phyloP scores from a whole-genome alignment of 2,329 filamentous ascomycete genomes.

The Phialophora expanda region DNA sequence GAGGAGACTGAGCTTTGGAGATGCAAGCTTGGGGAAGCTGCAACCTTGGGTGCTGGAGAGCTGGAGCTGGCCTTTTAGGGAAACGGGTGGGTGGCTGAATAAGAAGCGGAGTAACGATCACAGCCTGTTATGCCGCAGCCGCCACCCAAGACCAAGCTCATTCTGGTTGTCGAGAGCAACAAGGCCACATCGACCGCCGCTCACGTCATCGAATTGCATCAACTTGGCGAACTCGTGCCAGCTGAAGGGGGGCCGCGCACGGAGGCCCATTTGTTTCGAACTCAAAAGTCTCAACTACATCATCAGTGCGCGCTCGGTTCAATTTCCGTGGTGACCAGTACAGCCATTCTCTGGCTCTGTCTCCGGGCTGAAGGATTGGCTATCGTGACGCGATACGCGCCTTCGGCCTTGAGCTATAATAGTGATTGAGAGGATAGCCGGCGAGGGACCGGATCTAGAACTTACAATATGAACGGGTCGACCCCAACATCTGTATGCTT shows the following conservation, averaged over 20 bases:
- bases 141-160: neutral
- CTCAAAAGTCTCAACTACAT: neutral
- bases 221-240: neutral
- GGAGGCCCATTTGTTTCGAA: neutral
- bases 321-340: neutral
- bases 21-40: constrained; percentile 23
- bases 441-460: too few relatives aligned
- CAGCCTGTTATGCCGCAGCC: neutral
- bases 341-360: too few relatives aligned
- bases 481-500: too few relatives aligned
- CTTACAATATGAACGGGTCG: too few relatives aligned
- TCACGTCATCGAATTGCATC: constrained; percentile 22
- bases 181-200: constrained; percentile 1
- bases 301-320: neutral
- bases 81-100: constrained; percentile 19
- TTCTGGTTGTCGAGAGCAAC: constrained; percentile 16
- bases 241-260: neutral
- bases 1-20: constrained; percentile 10
- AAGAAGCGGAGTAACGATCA: constrained; percentile 10
- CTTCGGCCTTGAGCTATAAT: too few relatives aligned
- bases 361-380: too few relatives aligned
- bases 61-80: constrained; percentile 23
- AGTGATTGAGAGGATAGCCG: too few relatives aligned
- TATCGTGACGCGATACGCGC: too few relatives aligned
- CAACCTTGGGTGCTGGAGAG: constrained; percentile 15